Evolutionary conservation across 2,329 filamentous ascomycete species (phyloP).

Genomic region (Claviceps paspali): DNA sequence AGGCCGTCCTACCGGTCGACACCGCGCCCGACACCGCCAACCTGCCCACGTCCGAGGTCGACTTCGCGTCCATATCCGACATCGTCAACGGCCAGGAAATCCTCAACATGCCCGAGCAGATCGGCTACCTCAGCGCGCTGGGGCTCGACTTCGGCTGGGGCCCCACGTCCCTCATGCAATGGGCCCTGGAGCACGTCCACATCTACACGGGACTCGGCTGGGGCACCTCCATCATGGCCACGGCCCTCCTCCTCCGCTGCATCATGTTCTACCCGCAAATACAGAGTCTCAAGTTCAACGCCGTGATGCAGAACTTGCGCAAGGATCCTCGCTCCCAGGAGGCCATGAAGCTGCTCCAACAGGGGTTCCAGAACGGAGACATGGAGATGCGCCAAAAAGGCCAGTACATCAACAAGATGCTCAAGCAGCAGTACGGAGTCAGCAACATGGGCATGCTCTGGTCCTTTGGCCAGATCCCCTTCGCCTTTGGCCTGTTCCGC

Average conservation of each 20-base stretch:
- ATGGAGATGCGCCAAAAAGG: constrained; percentile 21
- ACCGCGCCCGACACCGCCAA: constrained; percentile 8
- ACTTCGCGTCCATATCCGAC: constrained; percentile 19
- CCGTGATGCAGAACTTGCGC: constrained; percentile 44
- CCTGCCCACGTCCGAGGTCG: constrained; percentile 16
- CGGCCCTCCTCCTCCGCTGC: constrained; percentile 49
- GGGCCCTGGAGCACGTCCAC: constrained; percentile 68
- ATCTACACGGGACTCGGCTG: constrained; percentile 62
- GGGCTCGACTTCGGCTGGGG: constrained; percentile 84
- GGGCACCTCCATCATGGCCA: constrained; percentile 58
- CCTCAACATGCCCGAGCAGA: constrained; percentile 51
- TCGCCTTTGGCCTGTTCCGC: constrained; percentile 71
- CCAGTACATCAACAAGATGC: constrained; percentile 20
- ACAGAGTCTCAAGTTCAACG: constrained; percentile 21
- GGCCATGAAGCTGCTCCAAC: constrained; percentile 34
- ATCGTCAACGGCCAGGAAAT: constrained; percentile 26
- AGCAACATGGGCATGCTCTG: constrained; percentile 20
- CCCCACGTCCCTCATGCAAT: constrained; percentile 58
- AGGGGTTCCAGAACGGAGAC: constrained; percentile 27
- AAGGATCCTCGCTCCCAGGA: constrained; percentile 36
- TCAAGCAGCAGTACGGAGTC: constrained; percentile 21
- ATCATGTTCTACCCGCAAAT: constrained; percentile 47
- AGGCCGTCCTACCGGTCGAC: constrained; percentile 4
- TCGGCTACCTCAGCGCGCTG: constrained; percentile 70
- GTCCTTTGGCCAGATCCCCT: constrained; percentile 36